These are phyloP conservation scores for Ascodesmis nigricans DNA, from an alignment of 495 filamentous ascomycete species.

Conservation along the genomic window DNA sequence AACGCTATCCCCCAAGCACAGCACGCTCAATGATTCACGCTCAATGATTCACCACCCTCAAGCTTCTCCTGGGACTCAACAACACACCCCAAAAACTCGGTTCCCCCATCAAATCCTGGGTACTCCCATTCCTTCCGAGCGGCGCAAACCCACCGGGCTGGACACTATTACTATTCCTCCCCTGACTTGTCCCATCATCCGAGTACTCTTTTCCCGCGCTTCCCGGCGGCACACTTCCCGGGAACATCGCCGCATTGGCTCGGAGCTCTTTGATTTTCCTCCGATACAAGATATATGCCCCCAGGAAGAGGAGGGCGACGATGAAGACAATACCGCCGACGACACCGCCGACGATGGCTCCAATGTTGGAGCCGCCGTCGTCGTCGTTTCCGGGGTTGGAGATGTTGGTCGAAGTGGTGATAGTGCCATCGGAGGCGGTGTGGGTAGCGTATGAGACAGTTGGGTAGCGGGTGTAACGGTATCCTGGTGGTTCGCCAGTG, in stretches of 20 bases:
- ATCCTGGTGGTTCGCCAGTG: constrained; percentile 38
- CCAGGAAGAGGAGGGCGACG: constrained; percentile 33
- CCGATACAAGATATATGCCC: constrained; percentile 14
- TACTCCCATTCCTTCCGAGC: constrained; percentile 20
- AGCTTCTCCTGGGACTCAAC: constrained; percentile 45
- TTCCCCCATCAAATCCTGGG: constrained; percentile 37
- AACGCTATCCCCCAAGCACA: background rate
- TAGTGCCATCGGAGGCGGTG: constrained; percentile 34
- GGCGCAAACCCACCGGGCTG: too few relatives aligned
- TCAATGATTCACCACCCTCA: constrained; percentile 44
- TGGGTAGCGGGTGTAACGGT: constrained; percentile 25
- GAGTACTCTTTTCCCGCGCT: too few relatives aligned
- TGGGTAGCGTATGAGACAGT: constrained; percentile 44
- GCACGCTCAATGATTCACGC: background rate
- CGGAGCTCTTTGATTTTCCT: constrained; percentile 34
- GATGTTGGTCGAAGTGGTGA: constrained; percentile 31
- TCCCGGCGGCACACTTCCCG: too few relatives aligned
- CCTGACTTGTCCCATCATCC: constrained; percentile 5
- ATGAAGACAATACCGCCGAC: constrained; percentile 38
- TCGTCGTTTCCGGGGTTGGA: constrained; percentile 11
- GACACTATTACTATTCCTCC: too few relatives aligned
- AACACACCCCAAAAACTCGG: constrained; percentile 55
- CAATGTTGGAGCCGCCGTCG: constrained; percentile 26
- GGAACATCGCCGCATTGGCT: constrained; percentile 44
- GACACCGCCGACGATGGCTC: constrained; percentile 40